Conservation (phyloP, 345 rosid species). For the Boechera retrofracta region DNA sequence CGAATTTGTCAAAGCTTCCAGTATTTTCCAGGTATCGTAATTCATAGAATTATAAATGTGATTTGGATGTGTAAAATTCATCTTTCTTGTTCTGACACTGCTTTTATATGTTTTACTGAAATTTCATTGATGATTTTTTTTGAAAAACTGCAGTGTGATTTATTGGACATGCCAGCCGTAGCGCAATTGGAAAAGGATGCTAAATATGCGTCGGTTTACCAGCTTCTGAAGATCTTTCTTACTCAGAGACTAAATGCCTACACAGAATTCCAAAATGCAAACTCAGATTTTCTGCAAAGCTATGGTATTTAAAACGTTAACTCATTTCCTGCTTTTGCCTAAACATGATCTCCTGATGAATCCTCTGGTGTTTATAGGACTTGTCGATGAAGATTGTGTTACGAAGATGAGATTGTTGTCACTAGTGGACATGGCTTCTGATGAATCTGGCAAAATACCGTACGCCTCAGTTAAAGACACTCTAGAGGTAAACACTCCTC, state of each 20-base stretch:
- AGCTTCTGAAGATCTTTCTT: conserved; percentile 83
- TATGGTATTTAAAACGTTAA: conserved; percentile 54
- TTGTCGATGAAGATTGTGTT: conserved; percentile 88
- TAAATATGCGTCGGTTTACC: conserved; percentile 69
- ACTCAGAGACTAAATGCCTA: conserved; percentile 81
- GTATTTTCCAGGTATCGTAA: conserved; percentile 75
- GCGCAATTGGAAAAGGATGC: conserved; percentile 84
- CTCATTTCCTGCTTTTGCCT: not conserved
- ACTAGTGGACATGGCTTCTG: conserved; percentile 79
- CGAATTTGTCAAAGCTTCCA: conserved; percentile 92
- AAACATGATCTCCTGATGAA: not conserved
- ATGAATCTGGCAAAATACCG: conserved; percentile 79
- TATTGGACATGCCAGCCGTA: conserved; percentile 89
- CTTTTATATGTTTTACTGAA: not conserved
- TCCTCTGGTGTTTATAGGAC: conserved; percentile 56
- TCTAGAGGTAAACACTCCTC: conserved; percentile 60
- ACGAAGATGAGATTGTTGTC: conserved; percentile 92
- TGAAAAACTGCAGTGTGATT: conserved; percentile 73
- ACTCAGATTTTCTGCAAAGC: conserved; percentile 70
- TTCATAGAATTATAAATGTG: not conserved
- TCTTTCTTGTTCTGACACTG: conserved; percentile 26
- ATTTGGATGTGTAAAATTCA: not conserved
- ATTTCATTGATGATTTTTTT: not conserved
- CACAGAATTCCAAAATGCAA: conserved; percentile 74
- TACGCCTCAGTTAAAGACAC: conserved; percentile 71